Percentiles rank a stretch among this genome's conserved stretches.
These are phyloP conservation scores for Cryptomeria japonica DNA, from an alignment of 75 land plant genomes.

Conservation along the genomic window DNA sequence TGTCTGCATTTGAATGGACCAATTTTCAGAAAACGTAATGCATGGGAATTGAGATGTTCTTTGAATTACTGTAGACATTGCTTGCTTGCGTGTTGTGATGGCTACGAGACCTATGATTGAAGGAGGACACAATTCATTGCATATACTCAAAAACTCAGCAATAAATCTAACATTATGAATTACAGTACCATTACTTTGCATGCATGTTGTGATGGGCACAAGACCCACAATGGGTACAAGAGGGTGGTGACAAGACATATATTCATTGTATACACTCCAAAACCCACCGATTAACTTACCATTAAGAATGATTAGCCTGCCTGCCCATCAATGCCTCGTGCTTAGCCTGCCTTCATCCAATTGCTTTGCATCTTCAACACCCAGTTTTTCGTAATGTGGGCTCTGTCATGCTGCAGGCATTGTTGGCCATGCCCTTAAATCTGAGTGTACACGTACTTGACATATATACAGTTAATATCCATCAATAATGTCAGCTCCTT, in stretches of 20 bases:
- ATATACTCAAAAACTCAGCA: not conserved
- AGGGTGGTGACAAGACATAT: not conserved
- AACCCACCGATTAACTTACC: not conserved
- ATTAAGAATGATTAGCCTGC: not conserved
- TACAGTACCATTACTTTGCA: not conserved
- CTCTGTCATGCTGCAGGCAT: slow-evolving; percentile 3
- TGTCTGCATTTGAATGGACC: not conserved
- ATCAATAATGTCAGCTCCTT: not conserved
- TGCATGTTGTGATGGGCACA: not conserved
- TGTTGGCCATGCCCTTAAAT: not conserved
- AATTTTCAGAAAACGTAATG: not conserved
- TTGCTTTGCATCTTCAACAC: not conserved
- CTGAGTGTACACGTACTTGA: not conserved
- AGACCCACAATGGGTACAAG: not conserved
- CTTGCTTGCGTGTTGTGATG: not conserved
- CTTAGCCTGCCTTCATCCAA: not conserved
- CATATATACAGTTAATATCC: not conserved
- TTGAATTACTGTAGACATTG: not conserved
- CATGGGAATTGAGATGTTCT: not conserved
- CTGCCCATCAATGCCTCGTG: not conserved
- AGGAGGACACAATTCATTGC: not conserved
- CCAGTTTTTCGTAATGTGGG: not conserved
- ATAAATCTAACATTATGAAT: no score
- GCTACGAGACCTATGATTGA: not conserved
- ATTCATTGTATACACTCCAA: not conserved